These are phyloP conservation scores for Aureobasidium sp. DNA, from an alignment of 2,329 filamentous ascomycete genomes.

Conservation along the genomic window DNA sequence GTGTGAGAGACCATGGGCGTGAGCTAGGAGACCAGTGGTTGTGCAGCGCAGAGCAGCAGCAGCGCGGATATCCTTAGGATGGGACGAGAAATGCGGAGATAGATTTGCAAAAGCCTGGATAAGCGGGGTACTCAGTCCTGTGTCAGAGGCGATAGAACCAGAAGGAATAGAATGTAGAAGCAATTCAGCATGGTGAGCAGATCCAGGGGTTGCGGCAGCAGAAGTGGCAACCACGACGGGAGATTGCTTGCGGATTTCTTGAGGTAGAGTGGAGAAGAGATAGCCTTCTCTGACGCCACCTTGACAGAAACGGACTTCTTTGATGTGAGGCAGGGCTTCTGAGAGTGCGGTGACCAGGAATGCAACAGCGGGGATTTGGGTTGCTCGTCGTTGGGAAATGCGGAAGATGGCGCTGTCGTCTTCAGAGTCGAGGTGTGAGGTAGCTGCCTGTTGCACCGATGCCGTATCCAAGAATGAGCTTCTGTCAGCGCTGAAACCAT, in stretches of 20 bases:
- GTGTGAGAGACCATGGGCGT: conserved; percentile 67
- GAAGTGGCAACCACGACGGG: conserved; percentile 58
- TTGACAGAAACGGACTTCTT: conserved; percentile 72
- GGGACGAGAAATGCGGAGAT: conserved; percentile 40
- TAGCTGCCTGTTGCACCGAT: conserved; percentile 33
- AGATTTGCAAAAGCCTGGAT: conserved; percentile 51
- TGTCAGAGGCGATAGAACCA: conserved; percentile 13
- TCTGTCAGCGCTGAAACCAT: conserved; percentile 62
- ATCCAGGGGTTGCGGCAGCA: conserved; percentile 37
- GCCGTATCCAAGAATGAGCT: conserved; percentile 51
- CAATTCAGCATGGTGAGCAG: conserved; percentile 38
- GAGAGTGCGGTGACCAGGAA: conserved; percentile 73
- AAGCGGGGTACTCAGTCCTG: conserved; percentile 27
- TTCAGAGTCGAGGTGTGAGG: background rate
- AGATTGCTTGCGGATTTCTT: conserved; percentile 52
- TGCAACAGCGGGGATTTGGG: conserved; percentile 76
- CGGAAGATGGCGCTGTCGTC: conserved; percentile 47
- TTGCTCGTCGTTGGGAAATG: conserved; percentile 68
- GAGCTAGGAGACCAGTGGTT: conserved; percentile 57
- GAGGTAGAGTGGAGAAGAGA: conserved; percentile 61
- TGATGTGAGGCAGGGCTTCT: conserved; percentile 60
- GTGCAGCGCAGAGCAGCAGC: conserved; percentile 63
- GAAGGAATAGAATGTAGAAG: conserved; percentile 41
- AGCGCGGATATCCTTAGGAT: conserved; percentile 43
- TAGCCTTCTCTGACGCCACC: conserved; percentile 82